Evolutionary conservation across 805 yeast genomes (phyloP), one percentile per base, ranked within the genome.

Genomic region (Saccharomycopsis fibuligera): DNA sequence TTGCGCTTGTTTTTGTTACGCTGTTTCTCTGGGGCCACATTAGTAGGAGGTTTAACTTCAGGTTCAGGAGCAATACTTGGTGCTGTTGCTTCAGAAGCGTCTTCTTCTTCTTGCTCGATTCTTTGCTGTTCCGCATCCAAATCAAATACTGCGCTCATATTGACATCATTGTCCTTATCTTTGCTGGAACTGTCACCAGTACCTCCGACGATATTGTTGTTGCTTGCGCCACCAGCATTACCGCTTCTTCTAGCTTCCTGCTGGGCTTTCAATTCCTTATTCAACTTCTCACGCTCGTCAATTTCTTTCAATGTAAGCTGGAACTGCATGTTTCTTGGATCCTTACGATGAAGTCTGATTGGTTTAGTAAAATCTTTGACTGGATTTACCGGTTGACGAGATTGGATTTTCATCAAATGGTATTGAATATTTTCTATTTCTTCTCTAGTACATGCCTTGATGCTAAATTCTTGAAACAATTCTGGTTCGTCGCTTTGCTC

Each of bases 281-380:
- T 60, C 69, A 56, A 60, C 69, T 63, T 60, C 74, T 56, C 62
- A 61, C 48, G 69, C 68, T 49, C 65, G 45, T 83, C 91, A 56
- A 85, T 75, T 60, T 86, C 93, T 50, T 83, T 79, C 58, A 89
- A 67, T 2, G 90, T 81, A 57, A 88, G 69, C 63, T 88, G 95
- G 60, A 86, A 86, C 62, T 90, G 96, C 61, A 91, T 70, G 62
- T 87, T 86, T 60, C 88, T 78, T 1, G 99, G 96, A 64, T 91
- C 98, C 61, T 91, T 90, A 57, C 98, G 75, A 63, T 90, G 97
- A 61, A 91, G 68, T 57, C 96, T 71, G 17, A 90, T 82, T 0
- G 99, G 99, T 51, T 76, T 76, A 48, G 79, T 81, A 63, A 91
- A 93, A 53, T 81, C 80, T 31, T 69, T 67, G 35, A 70, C 66